Evolutionary conservation across 768 basidiomycete species (phyloP).

Genomic region (Rhodotorula kratochvilovae): DNA sequence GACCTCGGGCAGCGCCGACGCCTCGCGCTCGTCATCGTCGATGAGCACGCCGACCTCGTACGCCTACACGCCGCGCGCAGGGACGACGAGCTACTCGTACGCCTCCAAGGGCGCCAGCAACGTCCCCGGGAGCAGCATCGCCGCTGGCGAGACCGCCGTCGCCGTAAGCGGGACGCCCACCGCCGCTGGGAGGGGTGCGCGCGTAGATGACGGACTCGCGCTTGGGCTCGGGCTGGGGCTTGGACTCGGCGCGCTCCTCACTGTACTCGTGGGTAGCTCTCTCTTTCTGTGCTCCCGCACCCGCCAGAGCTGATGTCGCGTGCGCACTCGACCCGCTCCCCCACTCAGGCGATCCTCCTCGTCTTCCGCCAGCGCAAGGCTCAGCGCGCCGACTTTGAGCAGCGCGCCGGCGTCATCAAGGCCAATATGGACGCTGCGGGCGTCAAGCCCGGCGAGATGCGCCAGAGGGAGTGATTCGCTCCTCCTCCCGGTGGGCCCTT

Average conservation of each 20-base stretch:
- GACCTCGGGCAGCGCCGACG: not conserved
- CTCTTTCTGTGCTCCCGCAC: not conserved
- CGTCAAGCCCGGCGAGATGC: not conserved
- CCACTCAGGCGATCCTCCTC: not conserved
- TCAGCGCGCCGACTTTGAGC: slow-evolving; percentile 9
- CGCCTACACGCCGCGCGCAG: not conserved
- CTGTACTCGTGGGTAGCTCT: slow-evolving; percentile 2
- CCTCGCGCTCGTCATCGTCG: not conserved
- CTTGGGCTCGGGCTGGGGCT: slow-evolving; percentile 16
- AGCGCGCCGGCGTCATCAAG: slow-evolving; percentile 6
- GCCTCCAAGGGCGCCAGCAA: slow-evolving; percentile 5
- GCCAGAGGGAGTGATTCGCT: not conserved
- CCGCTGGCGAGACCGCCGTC: not conserved
- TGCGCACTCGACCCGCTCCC: too few species aligned
- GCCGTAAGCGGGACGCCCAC: not conserved
- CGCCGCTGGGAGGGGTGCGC: not conserved
- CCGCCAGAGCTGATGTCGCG: not conserved
- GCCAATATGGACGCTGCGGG: not conserved
- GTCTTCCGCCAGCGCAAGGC: slow-evolving; percentile 4
- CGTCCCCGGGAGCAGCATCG: slow-evolving; percentile 15
- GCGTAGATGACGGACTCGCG: slow-evolving; percentile 1
- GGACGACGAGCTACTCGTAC: not conserved
- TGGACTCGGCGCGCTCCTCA: not conserved
- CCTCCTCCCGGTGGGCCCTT: not conserved
- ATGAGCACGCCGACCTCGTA: not conserved